phyloP scores from a whole-genome alignment of 192 early-diverging fungal species.

The Phycomyces nitens region DNA sequence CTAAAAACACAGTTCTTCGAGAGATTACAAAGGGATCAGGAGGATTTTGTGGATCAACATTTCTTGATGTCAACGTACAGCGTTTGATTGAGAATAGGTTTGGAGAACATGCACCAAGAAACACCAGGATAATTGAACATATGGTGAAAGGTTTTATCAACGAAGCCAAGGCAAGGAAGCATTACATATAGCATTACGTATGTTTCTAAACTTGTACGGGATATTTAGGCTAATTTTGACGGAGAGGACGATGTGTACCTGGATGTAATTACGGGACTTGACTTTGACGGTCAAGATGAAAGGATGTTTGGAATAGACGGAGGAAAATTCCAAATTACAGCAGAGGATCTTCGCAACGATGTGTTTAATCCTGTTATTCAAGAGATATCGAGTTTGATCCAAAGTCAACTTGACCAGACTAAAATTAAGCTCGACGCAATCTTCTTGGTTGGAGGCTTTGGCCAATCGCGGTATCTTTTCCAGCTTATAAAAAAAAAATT shows the following conservation, averaged over 20 bases:
- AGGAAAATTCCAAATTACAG: constrained; percentile 32
- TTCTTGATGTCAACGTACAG: constrained; percentile 44
- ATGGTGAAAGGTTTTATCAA: constrained; percentile 41
- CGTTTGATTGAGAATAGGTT: constrained; percentile 36
- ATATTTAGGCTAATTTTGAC: constrained; percentile 39
- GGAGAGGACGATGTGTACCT: constrained; percentile 40
- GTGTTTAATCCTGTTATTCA: constrained; percentile 48
- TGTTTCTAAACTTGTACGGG: too few relatives aligned
- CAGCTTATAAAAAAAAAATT: constrained; percentile 36
- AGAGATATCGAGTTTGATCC: not conserved
- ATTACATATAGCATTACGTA: not conserved
- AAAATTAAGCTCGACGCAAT: constrained; percentile 38
- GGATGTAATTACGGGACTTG: constrained; percentile 30
- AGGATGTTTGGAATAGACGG: constrained; percentile 31
- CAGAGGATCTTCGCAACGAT: constrained; percentile 31
- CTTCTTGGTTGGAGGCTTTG: constrained; percentile 56
- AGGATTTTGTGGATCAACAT: constrained; percentile 44
- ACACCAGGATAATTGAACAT: not conserved
- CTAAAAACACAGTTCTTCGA: constrained; percentile 30
- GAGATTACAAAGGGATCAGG: constrained; percentile 45
- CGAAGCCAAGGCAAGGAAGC: constrained; percentile 8
- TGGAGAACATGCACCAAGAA: constrained; percentile 28
- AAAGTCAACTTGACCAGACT: constrained; percentile 13
- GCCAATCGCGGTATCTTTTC: constrained; percentile 46
- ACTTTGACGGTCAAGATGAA: constrained; percentile 25